Evolutionary conservation across 768 basidiomycete genomes (phyloP), one percentile per base, ranked within the genome.

Genomic region (Mycena maculata): DNA sequence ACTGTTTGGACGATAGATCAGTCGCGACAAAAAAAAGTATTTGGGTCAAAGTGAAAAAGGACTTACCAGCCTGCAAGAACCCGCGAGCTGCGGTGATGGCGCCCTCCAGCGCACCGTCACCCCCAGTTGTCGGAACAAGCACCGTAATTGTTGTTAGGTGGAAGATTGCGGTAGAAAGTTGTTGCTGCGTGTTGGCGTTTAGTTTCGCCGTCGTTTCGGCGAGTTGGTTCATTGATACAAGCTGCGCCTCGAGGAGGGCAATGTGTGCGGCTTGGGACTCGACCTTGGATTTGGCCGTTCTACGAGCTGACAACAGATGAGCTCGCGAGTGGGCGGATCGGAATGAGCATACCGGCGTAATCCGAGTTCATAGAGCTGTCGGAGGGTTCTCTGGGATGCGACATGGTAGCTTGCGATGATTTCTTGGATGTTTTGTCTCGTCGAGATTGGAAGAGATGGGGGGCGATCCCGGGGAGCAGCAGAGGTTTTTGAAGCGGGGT

Each of bases 391-490:
- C 45, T 57, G 56, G n/a, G 28, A 27, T 56, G 55, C 39, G 39
- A n/a, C n/a, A 42, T 44, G 28, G 56, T 11, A 20, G 41, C 45
- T 28, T 44, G 45, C 45, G 27, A 12, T 30, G 38, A 22, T 22
- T 22, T 60, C 50, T 48, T 60, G 38, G 23, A 7, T 15, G n/a
- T 27, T 47, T 2, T 48, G 33, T 38, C 44, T 47, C 18, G 58
- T 27, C 36, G 31, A n/a, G 48, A 50, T 38, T 25, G 57, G 15
- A 59, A 59, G 31, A 59, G 59, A 22, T 60, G 59, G 15, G 59
- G 59, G 59, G 59, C 49, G 28, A 60, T 60, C 48, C 59, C 59
- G 23, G 57, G 57, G 23, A 59, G 45, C 57, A 59, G 57, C 57
- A 48, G 41, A 50, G 59, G 49, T 60, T 60, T 60, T 41, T 60